Evolutionary conservation across 2,329 filamentous ascomycete species (phyloP), one percentile per base, ranked within the genome.

Genomic region (Macroventuria anomochaeta): DNA sequence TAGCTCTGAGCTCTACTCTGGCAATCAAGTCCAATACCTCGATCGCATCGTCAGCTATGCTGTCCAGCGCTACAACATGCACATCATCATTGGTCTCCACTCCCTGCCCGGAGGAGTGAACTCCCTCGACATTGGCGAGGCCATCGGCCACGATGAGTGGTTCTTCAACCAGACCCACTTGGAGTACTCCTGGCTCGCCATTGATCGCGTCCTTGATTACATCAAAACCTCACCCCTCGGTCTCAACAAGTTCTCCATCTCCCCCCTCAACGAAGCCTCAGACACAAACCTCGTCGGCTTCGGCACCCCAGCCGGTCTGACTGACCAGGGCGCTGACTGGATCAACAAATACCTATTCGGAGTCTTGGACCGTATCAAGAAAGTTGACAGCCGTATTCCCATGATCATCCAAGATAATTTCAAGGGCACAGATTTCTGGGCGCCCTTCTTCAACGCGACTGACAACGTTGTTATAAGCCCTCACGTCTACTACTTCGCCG

Each of bases 191-290:
- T 69, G 61, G 49, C 18, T 60, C 18, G 71, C 69, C 3, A 59
- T 75, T 18, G 69, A 71, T 26, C 55, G 56, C 1, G 57, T 71
- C 1, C 47, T 75, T n/a, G 52, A 51, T 15, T 75, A 69, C 53
- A 65, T 76, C 42, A 42, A 65, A 31, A 46, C 39, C 15, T 68
- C 39, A 2, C 40, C 40, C 3, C 40, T 44, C 2, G 33, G 40
- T 4, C 26, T 44, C 2, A 33, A 44, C 64, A 20, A 67, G 62
- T 75, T 66, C 56, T 72, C 71, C 28, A 57, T 76, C 34, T 63
- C 61, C 2, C 69, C 73, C 3, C 66, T 76, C 54, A 76, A 76
- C 59, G 73, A 76, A 40, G 59, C 73, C 3, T 62, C 61, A 12
- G 73, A 75, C 61, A 73, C 29, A 3, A 48, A 70, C 48, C 55